Evolutionary conservation across 192 early-diverging fungal genomes (phyloP), one percentile per base, ranked within the genome.

Genomic region (Umbelopsis sp.): DNA sequence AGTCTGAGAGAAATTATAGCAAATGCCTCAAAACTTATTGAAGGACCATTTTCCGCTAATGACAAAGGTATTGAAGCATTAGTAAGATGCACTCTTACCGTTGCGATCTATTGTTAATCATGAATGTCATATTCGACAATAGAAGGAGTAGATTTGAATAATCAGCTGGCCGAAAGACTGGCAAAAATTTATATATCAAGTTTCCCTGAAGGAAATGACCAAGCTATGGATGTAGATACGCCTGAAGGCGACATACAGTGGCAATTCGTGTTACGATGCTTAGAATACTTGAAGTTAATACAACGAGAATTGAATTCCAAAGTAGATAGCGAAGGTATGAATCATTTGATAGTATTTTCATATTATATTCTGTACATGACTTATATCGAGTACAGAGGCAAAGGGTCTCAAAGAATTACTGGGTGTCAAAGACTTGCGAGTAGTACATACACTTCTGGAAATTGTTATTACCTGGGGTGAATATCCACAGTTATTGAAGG

Each of bases 401-500:
- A 53, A 74, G 25, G 45, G 56, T 25, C 43, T 62, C 36, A 59
- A 51, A 29, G 79, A 80, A 50, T 54, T 62, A 36, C 54, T 86
- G 25, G 90, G 90, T 66, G 78, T 89, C n/a, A 76, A 82, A 70
- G 90, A 91, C 73, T 75, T 87, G 31, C 77, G 87, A 38, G 75
- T 87, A 45, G 76, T 91, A 24, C 83, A 89, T 69, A 91, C 88
- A 21, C 80, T 91, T 66, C 70, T 91, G 14, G 87, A 91, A 75
- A 82, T 89, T 38, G 76, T 89, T 43, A 82, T 90, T 3, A 89
- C 79, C 34, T 88, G 87, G 87, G 90, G 90, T 9, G 74, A 94
- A 12, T 85, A 87, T 66, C 93, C 93, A 1, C 84, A 82, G 34
- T 76, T 93, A 25, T 70, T 87, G 22, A 84, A 84, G 0, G 91